phyloP scores from a whole-genome alignment of 352 stramenopile species.

The Phytophthora pluvialis region DNA sequence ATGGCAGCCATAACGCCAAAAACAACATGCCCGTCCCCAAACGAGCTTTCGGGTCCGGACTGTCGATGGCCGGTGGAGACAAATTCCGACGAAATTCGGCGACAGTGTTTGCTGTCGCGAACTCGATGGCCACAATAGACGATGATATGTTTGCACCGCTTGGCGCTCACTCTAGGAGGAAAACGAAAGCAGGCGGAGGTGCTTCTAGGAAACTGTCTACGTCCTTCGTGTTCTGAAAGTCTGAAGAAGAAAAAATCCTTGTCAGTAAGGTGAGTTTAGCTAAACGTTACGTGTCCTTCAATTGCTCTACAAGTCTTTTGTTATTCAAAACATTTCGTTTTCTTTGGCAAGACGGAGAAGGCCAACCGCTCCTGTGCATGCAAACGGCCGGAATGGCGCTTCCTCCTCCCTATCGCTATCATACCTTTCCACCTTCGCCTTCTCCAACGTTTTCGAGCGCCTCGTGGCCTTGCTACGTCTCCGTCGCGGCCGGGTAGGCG shows the following conservation, averaged over 20 bases:
- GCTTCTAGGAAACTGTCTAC: slow-evolving; percentile 42
- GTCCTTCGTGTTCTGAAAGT: slow-evolving; percentile 51
- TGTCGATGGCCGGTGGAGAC: neutral
- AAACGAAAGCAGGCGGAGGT: slow-evolving; percentile 26
- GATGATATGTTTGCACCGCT: slow-evolving; percentile 26
- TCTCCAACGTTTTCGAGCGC: slow-evolving; percentile 38
- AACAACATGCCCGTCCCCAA: slow-evolving; percentile 21
- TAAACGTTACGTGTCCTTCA: neutral
- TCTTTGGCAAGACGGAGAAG: slow-evolving; percentile 74
- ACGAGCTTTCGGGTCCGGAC: slow-evolving; percentile 23
- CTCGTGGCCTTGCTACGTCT: slow-evolving; percentile 33
- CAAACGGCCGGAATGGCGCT: slow-evolving; percentile 62
- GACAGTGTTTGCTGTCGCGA: slow-evolving; percentile 34
- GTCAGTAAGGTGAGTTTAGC: too few species aligned
- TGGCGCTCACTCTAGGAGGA: slow-evolving; percentile 20
- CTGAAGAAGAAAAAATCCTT: too few species aligned
- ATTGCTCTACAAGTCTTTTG: slow-evolving; percentile 6
- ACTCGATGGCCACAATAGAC: slow-evolving; percentile 29
- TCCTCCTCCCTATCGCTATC: slow-evolving; percentile 29
- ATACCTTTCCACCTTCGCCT: slow-evolving; percentile 17
- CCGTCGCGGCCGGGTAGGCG: slow-evolving; percentile 18
- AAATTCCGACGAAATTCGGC: slow-evolving; percentile 30
- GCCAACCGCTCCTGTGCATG: slow-evolving; percentile 65
- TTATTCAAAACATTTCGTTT: slow-evolving; percentile 74
- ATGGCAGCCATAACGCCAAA: slow-evolving; percentile 22